Evolutionary conservation across 371 early-diverging fungal genomes (phyloP), one percentile per base, ranked within the genome.

Genomic region (Rhizopus arrhizus): DNA sequence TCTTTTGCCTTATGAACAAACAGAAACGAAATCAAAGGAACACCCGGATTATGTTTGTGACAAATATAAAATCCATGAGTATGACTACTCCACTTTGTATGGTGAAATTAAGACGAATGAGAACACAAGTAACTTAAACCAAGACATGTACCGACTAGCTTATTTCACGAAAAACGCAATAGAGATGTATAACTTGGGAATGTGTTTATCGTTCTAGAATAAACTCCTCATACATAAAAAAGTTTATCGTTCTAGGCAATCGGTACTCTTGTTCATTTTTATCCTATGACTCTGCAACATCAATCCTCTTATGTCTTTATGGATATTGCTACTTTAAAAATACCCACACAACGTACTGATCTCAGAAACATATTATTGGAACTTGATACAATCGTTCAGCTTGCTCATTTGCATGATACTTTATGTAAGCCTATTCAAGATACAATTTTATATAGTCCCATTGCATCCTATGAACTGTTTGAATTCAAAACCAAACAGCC

Each of bases 61-160:
- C 57, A 57, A 57, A 47, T 57, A 46, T 57, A 46, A 15, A 35
- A 48, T 47, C 32, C n/a, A 12, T 3, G 48, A 48, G 7, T 56
- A 56, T 6, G 45, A 42, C 22, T 48, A 57, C 22, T 57, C 48
- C 2, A 57, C 48, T 22, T 2, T 48, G 4, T 48, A 16, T 48
- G 58, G 48, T 47, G 58, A 58, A 58, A 49, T 58, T 13, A 58
- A 58, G 28, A 48, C 15, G 12, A 10, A 34, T 45, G 4, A 9
- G 38, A 10, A 56, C 22, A 29, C 42, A 43, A 16, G 13, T 41
- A 3, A 41, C 33, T 13, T 66, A 31, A 64, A 63, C 45, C 65
- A 55, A 56, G 65, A 67, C 38, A 53, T 67, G 32, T 56, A 67
- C 32, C 46, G 62, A 28, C 58, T 72, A 7, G 64, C 64, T 29